phyloP scores from a whole-genome alignment of 345 rosid genomes.

The Eucalyptus polybractea region DNA sequence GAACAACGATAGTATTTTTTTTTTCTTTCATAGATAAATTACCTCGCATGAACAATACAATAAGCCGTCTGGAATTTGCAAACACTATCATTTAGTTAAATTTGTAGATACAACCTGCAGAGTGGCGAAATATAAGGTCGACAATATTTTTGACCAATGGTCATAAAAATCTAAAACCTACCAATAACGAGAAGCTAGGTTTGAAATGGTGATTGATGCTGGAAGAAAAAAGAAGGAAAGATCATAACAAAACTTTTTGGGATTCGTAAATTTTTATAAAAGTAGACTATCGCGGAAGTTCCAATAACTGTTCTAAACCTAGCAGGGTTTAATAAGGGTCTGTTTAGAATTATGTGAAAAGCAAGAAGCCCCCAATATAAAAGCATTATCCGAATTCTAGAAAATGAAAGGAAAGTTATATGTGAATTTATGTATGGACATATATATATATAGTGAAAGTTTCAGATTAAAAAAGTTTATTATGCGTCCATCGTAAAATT shows the following conservation, averaged over 20 bases:
- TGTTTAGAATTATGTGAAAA: not conserved
- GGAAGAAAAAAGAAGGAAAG: not conserved
- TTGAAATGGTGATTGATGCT: not conserved
- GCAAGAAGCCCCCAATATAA: not conserved
- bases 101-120: not conserved
- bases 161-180: not conserved
- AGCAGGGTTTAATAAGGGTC: not conserved
- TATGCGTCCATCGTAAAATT: not conserved
- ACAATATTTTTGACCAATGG: not conserved
- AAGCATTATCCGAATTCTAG: not conserved
- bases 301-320: not conserved
- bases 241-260: not conserved
- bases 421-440: not conserved
- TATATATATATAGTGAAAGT: not conserved
- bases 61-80: not conserved
- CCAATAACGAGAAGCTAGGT: not conserved
- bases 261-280: not conserved
- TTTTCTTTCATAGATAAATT: not conserved
- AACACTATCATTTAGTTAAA: not conserved
- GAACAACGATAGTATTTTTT: not conserved
- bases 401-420: too few species aligned
- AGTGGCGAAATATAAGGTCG: not conserved
- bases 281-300: not conserved
- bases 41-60: not conserved
- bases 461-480: not conserved